Conservation (phyloP, 305 asterid genomes). For the Solanum aculeatissimum region DNA sequence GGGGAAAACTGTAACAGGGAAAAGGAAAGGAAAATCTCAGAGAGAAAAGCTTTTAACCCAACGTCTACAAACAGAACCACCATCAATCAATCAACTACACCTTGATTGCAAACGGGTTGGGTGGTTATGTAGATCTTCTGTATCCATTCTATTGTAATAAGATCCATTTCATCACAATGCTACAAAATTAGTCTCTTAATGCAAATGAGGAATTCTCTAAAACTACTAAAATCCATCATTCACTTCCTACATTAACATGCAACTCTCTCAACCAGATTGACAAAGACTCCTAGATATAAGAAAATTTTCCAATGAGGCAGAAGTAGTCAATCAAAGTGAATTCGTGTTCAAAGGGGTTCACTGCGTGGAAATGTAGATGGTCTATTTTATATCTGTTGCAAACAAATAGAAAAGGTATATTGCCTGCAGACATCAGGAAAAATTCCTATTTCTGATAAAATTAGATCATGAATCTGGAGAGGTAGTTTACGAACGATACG, state of each 20-base stretch:
- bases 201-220: not conserved
- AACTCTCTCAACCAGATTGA: not conserved
- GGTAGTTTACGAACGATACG: not conserved
- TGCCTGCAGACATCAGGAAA: not conserved
- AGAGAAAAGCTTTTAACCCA: not conserved
- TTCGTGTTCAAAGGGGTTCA: not conserved
- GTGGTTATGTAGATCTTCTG: not conserved
- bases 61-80: not conserved
- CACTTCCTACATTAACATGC: not conserved
- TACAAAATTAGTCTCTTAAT: not conserved
- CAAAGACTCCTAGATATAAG: not conserved
- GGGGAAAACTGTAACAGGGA: not conserved
- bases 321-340: not conserved
- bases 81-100: not conserved
- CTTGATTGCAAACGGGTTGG: not conserved
- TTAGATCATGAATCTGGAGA: not conserved
- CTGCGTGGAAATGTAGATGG: not conserved
- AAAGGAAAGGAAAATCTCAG: not conserved
- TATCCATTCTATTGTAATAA: not conserved
- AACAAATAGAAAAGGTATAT: not conserved
- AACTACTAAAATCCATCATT: not conserved
- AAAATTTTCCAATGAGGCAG: not conserved
- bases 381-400: not conserved
- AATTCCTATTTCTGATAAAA: not conserved
- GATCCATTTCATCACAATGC: not conserved